These are phyloP conservation scores for Fusarium liriodendri DNA, from an alignment of 2,329 filamentous ascomycete species.

Conservation along the genomic window DNA sequence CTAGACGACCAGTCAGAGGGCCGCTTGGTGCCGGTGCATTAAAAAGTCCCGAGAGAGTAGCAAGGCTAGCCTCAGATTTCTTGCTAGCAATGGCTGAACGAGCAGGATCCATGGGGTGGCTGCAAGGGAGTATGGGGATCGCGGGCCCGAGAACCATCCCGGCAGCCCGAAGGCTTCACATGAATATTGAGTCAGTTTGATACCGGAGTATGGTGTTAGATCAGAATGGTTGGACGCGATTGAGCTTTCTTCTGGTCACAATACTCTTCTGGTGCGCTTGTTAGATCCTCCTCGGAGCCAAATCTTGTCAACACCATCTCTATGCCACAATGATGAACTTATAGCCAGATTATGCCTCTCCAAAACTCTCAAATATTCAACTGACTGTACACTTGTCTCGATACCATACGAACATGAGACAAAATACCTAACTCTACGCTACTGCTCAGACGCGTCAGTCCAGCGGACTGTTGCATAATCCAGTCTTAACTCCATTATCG, in stretches of 20 bases:
- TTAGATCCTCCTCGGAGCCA: too few relatives aligned
- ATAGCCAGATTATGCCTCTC: background rate
- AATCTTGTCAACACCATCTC: too few relatives aligned
- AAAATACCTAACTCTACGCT: background rate
- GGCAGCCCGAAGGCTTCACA: background rate
- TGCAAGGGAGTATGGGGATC: background rate
- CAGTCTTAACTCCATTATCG: background rate
- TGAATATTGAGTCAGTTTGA: background rate
- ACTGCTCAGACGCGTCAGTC: background rate
- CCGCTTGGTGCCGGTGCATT: background rate
- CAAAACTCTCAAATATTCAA: background rate
- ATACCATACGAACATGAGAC: background rate
- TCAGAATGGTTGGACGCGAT: background rate
- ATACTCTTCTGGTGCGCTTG: background rate
- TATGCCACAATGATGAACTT: background rate
- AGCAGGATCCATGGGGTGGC: background rate
- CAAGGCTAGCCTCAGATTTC: background rate
- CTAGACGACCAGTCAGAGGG: background rate
- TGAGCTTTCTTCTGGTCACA: background rate
- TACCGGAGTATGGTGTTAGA: too few relatives aligned
- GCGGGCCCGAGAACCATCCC: background rate
- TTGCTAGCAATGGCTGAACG: background rate
- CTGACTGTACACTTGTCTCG: background rate
- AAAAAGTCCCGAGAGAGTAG: background rate
- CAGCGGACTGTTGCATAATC: background rate